Evolutionary conservation across 2,329 filamentous ascomycete species (phyloP), one percentile per base, ranked within the genome.

Genomic region (Ceratocystis cacaofunesta): DNA sequence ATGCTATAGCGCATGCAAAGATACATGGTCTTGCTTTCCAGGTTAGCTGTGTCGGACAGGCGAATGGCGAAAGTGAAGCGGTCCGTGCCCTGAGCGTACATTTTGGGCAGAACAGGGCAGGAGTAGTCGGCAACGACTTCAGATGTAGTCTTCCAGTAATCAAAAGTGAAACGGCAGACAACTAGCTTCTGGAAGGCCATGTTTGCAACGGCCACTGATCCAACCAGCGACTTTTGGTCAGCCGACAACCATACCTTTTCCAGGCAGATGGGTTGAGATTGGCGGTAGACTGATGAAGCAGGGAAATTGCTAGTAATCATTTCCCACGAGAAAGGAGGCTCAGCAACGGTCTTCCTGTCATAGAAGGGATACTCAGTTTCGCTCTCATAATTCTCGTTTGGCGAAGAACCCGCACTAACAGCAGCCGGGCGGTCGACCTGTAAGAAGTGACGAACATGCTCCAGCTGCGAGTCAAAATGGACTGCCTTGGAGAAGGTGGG

Each of bases 91-190:
- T 87, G 83, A 70, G 83, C 83, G 60, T 67, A 64, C 19, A 63
- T 2, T 10, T 57, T 65, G 32, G 84, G 84, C 55, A 85, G 84
- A 58, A 92, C 82, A 75, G 94, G 89, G 68, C 89, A 84, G 73
- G 86, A 87, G 77, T 84, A 99, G 71, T 96, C 91, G n/a, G 90
- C 92, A 46, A 82, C 81, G 1, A 97, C 88, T 73, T 99, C 94
- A 0, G 94, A 99, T 0, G 92, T 95, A 0, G 94, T 99, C 80
- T 95, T 96, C 94, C 94, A 99, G 77, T 95, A 94, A 75, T 99
- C 94, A 60, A 96, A 82, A 0, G 94, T 99, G 75, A 99, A 99
- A 62, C 94, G 85, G 74, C 90, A 92, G n/a, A 88, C 85, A 64
- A 99, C 90, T 5, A 80, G 75, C 76, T 99, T 99, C 64, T 92